These are phyloP conservation scores for Allium sativum DNA, from an alignment of 106 monocot genomes.

Conservation along the genomic window DNA sequence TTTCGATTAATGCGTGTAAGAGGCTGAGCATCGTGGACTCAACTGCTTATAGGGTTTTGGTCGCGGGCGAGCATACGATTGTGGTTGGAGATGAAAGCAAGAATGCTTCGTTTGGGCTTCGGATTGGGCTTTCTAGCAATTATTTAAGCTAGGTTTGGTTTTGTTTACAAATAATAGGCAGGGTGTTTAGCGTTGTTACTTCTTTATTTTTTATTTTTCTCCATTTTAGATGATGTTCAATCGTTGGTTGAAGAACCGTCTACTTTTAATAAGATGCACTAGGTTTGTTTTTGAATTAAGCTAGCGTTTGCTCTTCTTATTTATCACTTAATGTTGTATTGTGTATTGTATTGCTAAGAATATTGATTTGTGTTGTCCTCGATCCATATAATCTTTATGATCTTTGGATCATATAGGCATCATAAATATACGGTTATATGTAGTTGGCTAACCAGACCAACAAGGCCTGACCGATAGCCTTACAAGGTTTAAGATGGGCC, in stretches of 20 bases:
- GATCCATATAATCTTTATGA: too few relatives aligned
- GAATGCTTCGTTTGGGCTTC: constrained; percentile 2
- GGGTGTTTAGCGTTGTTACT: background rate
- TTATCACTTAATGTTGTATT: too few relatives aligned
- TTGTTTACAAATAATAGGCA: background rate
- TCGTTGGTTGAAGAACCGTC: background rate
- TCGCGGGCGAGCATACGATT: constrained; percentile 16
- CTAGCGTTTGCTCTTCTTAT: background rate
- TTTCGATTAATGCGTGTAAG: constrained; percentile 21
- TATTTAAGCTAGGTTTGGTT: background rate
- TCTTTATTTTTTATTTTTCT: too few relatives aligned
- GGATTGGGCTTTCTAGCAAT: background rate
- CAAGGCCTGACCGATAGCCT: too few relatives aligned
- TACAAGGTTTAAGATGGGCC: too few relatives aligned
- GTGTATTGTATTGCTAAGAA: too few relatives aligned
- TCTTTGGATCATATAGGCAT: too few relatives aligned
- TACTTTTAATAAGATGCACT: background rate
- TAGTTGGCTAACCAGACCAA: too few relatives aligned
- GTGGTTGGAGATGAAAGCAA: constrained; percentile 10
- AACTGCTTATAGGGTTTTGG: constrained; percentile 30
- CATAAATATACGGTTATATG: too few relatives aligned
- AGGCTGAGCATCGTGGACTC: constrained; percentile 19
- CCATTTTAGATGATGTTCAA: background rate
- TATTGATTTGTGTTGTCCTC: too few relatives aligned
- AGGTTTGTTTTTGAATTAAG: background rate